Conservation (phyloP, 768 basidiomycete genomes). For the Austroboletus eburneus region DNA sequence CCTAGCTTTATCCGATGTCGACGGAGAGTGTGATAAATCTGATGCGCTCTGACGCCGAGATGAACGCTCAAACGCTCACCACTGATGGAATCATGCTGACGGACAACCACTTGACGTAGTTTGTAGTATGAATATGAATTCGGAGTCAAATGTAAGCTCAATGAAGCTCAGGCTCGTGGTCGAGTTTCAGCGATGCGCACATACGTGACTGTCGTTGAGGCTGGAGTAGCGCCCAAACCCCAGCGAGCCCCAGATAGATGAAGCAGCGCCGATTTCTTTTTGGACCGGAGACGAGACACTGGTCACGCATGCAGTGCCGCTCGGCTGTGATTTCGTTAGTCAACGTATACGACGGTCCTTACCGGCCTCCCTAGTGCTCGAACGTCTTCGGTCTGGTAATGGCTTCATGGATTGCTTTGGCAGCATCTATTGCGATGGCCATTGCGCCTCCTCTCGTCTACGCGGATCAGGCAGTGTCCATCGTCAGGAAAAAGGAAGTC, state of each 20-base stretch:
- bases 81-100: conserved; percentile 6
- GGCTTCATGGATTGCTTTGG: conserved; percentile 61
- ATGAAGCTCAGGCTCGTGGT: no score
- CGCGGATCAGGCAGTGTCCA: conserved; percentile 78
- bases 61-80: conserved; percentile 12
- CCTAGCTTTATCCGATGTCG: conserved; percentile 12
- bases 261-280: no score
- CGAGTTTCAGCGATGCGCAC: no score
- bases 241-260: no score
- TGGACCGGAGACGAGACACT: no score
- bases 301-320: conserved; percentile 2
- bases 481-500: conserved; percentile 66
- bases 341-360: no score
- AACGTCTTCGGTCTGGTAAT: neutral
- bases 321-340: conserved; percentile 10
- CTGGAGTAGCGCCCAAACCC: no score
- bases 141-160: no score
- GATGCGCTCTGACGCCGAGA: conserved; percentile 25
- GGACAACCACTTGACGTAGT: conserved; percentile 7
- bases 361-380: neutral
- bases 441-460: conserved; percentile 83
- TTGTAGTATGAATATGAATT: conserved; percentile 6
- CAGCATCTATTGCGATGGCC: conserved; percentile 78
- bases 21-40: conserved; percentile 8
- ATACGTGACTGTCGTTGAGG: no score